These are phyloP conservation scores for Rhexocercosporidium sp. DNA, from an alignment of 2,329 filamentous ascomycete genomes.

Conservation along the genomic window DNA sequence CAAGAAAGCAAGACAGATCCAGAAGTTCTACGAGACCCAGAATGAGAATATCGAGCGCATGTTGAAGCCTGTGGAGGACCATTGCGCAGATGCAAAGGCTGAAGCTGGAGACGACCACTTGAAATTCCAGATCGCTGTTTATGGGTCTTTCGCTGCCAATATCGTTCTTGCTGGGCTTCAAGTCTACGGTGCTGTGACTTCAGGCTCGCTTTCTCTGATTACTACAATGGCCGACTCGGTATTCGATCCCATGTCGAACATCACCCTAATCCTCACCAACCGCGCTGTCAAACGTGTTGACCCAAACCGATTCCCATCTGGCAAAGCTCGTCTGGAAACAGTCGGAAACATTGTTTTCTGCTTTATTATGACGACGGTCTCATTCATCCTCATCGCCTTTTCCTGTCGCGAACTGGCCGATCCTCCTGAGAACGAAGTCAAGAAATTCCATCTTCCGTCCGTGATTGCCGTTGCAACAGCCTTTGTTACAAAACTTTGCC, in stretches of 20 bases:
- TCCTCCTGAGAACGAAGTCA: slow-evolving; percentile 53
- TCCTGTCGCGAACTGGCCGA: slow-evolving; percentile 72
- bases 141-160: slow-evolving; percentile 78
- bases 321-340: slow-evolving; percentile 93
- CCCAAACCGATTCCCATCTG: slow-evolving; percentile 83
- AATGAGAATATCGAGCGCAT: slow-evolving; percentile 93
- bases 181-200: slow-evolving; percentile 85
- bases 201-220: slow-evolving; percentile 91
- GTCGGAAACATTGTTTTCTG: slow-evolving; percentile 96
- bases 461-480: slow-evolving; percentile 85
- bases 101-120: slow-evolving; percentile 82
- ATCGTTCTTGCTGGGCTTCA: slow-evolving; percentile 79
- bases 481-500: slow-evolving; percentile 79
- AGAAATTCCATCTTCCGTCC: slow-evolving; percentile 78
- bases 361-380: slow-evolving; percentile 93
- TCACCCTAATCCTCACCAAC: slow-evolving; percentile 85
- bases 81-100: slow-evolving; percentile 76
- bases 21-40: slow-evolving; percentile 86
- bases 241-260: slow-evolving; percentile 89
- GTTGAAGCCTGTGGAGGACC: slow-evolving; percentile 91
- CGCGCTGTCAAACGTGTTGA: slow-evolving; percentile 90
- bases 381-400: slow-evolving; percentile 89
- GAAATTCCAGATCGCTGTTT: slow-evolving; percentile 70
- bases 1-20: slow-evolving; percentile 55
- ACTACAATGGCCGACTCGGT: slow-evolving; percentile 96